Base-by-base conservation (phyloP, 139 green algal species). In the Chlorella sp. region DNA sequence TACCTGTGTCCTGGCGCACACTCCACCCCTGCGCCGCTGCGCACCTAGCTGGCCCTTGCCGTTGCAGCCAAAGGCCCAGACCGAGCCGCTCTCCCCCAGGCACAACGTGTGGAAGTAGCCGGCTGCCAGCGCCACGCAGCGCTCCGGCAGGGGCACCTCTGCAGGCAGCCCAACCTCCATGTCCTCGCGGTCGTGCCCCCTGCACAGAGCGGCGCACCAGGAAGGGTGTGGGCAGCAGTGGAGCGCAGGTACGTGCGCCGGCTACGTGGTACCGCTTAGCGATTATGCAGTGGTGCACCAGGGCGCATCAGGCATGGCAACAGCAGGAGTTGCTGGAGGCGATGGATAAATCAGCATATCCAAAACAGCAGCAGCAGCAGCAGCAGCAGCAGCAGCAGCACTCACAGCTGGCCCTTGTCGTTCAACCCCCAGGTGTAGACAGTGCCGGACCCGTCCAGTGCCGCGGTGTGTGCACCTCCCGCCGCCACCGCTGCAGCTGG, bases 381-480 rank as follows among this genome's bases (percentile, higher is more conserved):
- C 34, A 39, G 21, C 38, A 47, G 68, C 21, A 74, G n/a, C 38
- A 55, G 68, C 3, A 4, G 2, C 51, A 60, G 51, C 32, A 73
- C 36, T 15, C 93, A 92, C 23, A 97, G 87, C 84, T 96, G 92
- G 0, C 90, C 92, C 62, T 85, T 74, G 44, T 91, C 85, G 64
- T 97, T 97, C 28, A 95, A 81, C 3, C 94, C 94, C 78, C 94
- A 94, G 2, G 90, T 94, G 79, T 92, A 92, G 18, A 96, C 74
- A 1, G 76, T 74, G 20, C 94, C 94, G 67, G 94, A 87, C 32
- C 87, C 92, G 91, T 88, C 74, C 44, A 94, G 82, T 20, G 89
- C 91, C 2, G 85, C 91, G 0, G 93, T 95, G 74, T 96, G 93
- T 1, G 93, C 93, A 3, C 92, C 93, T 26, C 93, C 93, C 26